A percentile compares a stretch with the other conserved stretches of the same genome.
These are phyloP conservation scores for Aureobasidium namibiae DNA, from an alignment of 2,329 filamentous ascomycete species.

Conservation along the genomic window DNA sequence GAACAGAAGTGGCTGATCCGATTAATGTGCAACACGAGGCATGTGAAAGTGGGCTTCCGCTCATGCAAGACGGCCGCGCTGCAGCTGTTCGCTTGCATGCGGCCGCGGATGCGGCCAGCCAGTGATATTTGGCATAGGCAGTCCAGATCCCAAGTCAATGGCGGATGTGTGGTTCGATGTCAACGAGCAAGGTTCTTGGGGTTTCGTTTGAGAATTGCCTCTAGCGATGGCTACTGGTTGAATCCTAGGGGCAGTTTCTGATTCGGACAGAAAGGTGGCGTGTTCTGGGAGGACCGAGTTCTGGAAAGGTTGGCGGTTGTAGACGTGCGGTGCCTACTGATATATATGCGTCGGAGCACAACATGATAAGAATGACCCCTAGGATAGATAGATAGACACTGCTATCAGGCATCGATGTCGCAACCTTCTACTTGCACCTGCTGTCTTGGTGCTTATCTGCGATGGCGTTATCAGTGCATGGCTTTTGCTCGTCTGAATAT, in stretches of 20 bases:
- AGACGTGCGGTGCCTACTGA: background rate
- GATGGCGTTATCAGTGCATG: slow-evolving; percentile 4
- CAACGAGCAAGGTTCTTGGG: background rate
- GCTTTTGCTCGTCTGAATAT: background rate
- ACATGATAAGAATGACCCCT: background rate
- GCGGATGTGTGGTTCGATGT: background rate
- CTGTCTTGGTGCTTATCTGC: background rate
- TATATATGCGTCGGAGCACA: background rate
- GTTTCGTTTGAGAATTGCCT: background rate
- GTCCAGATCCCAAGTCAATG: background rate
- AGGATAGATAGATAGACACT: background rate
- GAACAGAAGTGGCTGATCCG: background rate
- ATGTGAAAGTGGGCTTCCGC: slow-evolving; percentile 2
- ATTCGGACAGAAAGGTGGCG: background rate
- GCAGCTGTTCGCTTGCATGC: slow-evolving; percentile 2
- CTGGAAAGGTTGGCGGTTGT: background rate
- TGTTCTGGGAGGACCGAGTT: background rate
- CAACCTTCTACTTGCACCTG: background rate
- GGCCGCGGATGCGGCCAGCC: background rate
- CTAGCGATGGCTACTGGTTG: background rate
- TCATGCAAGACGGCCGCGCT: background rate
- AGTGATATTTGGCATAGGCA: background rate
- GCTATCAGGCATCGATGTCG: background rate
- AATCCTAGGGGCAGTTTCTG: background rate
- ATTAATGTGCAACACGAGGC: background rate